Evolutionary conservation across 2,329 filamentous ascomycete genomes (phyloP).

Genomic region (Fusarium nelsonii): DNA sequence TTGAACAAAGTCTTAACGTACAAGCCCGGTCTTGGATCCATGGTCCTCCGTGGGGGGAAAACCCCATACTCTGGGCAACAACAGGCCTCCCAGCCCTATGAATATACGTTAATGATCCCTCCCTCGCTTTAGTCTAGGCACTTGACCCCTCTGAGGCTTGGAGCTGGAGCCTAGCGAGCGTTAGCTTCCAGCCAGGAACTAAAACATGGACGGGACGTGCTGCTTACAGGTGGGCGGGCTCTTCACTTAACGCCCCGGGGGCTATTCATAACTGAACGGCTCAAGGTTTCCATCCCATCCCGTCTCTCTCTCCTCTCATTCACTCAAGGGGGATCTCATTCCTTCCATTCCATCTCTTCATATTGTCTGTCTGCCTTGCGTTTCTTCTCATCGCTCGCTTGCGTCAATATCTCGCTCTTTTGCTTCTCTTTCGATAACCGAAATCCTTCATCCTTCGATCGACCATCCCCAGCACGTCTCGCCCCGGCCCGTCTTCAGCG

Average conservation of each 20-base stretch:
- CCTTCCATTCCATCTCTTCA: conserved; percentile 26
- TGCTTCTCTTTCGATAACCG: conserved; percentile 17
- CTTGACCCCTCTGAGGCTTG: conserved; percentile 14
- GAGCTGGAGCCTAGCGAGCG: conserved; percentile 17
- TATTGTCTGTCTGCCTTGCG: background rate
- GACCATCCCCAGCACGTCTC: conserved; percentile 1
- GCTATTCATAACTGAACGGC: conserved; percentile 33
- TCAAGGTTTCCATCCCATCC: conserved; percentile 24
- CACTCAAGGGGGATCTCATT: conserved; percentile 16
- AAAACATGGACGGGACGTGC: background rate
- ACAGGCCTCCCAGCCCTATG: conserved; percentile 27
- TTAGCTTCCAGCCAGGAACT: conserved; percentile 7
- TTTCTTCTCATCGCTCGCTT: conserved; percentile 12
- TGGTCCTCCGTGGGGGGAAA: conserved; percentile 1
- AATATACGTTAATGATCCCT: conserved; percentile 21
- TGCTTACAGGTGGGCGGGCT: background rate
- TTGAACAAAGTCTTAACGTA: conserved; percentile 7
- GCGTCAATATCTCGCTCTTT: conserved; percentile 16
- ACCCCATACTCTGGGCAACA: conserved; percentile 10
- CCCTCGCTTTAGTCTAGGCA: background rate
- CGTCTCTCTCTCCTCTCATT: no score
- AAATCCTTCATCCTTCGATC: conserved; percentile 15
- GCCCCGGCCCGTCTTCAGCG: conserved; percentile 6
- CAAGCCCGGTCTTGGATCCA: conserved; percentile 1
- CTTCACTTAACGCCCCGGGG: background rate